Evolutionary conservation across 345 rosid genomes (phyloP).

Genomic region (Stellera chamaejasme): DNA sequence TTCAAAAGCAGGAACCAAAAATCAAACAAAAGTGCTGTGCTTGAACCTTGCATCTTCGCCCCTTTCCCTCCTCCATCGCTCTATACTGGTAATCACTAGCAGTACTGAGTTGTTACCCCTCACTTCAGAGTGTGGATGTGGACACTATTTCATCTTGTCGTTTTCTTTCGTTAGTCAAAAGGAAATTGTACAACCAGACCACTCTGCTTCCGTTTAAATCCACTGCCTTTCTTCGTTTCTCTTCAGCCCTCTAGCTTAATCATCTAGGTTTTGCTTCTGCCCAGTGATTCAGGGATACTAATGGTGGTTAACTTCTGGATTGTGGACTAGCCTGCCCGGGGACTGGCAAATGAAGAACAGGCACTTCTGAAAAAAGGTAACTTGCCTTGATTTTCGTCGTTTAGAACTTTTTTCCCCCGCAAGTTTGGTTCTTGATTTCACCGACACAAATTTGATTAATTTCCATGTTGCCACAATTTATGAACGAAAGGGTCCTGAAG

Average conservation of each 20-base stretch:
- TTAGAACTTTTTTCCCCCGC: too few species aligned
- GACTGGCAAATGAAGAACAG: too few species aligned
- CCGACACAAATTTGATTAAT: too few species aligned
- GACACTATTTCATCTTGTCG: constrained; percentile 3
- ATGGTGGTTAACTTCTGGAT: constrained; percentile 7
- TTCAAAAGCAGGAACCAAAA: too few species aligned
- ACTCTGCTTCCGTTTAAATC: constrained; percentile 4
- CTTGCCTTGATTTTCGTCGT: too few species aligned
- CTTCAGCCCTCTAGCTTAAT: constrained; percentile 5
- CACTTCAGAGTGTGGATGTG: neutral
- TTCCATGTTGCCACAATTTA: too few species aligned
- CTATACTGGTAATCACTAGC: neutral
- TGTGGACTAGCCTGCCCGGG: constrained; percentile 7
- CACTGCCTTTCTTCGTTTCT: constrained; percentile 3
- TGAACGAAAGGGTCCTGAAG: too few species aligned
- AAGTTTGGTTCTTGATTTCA: too few species aligned
- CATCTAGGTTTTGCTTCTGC: constrained; percentile 13
- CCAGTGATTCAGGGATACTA: neutral
- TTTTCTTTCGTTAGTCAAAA: constrained; percentile 10
- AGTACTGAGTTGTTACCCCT: too few species aligned
- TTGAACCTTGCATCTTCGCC: too few species aligned
- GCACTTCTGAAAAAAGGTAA: too few species aligned
- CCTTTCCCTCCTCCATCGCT: too few species aligned
- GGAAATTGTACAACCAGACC: constrained; percentile 3
- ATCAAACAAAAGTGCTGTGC: neutral